Evolutionary conservation across 441 rosid species (phyloP).

Genomic region (Biscutella auriculata): DNA sequence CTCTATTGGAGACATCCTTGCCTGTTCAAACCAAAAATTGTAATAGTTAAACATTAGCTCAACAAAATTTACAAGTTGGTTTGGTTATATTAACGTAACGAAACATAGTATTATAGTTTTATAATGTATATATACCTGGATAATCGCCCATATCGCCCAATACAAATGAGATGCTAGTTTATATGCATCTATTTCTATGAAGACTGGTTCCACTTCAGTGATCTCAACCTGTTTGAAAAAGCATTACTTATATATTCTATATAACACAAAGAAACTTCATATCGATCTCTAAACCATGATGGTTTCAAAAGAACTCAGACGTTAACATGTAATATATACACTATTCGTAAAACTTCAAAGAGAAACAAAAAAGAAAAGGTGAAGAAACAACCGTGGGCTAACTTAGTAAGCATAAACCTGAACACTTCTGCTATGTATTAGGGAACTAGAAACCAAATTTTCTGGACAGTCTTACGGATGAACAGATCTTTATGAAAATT

Average conservation of each 20-base stretch:
- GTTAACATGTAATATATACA: too few relatives aligned
- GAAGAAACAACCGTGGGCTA: neutral
- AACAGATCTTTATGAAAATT: neutral
- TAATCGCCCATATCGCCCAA: slow-evolving; percentile 95
- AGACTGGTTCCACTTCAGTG: slow-evolving; percentile 51
- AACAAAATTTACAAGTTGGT: neutral
- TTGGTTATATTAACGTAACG: neutral
- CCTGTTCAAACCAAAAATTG: slow-evolving; percentile 33
- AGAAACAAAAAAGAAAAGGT: too few relatives aligned
- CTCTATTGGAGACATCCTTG: slow-evolving; percentile 88
- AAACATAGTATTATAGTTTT: neutral
- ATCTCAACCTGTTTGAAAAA: slow-evolving; percentile 37
- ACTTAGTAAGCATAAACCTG: too few relatives aligned
- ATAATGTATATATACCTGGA: slow-evolving; percentile 61
- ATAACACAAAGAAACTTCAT: too few relatives aligned
- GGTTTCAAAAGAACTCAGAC: neutral
- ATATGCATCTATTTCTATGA: slow-evolving; percentile 57
- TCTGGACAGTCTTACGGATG: neutral
- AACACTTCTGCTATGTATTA: neutral
- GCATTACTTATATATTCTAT: neutral
- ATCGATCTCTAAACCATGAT: neutral
- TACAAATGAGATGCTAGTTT: slow-evolving; percentile 71
- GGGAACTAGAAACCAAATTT: neutral
- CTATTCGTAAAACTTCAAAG: too few relatives aligned
- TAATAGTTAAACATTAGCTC: neutral